A percentile compares a stretch with the other conserved stretches of the same genome.
Conservation (phyloP, 768 basidiomycete genomes). For the Hygrophorus pudorinus region DNA sequence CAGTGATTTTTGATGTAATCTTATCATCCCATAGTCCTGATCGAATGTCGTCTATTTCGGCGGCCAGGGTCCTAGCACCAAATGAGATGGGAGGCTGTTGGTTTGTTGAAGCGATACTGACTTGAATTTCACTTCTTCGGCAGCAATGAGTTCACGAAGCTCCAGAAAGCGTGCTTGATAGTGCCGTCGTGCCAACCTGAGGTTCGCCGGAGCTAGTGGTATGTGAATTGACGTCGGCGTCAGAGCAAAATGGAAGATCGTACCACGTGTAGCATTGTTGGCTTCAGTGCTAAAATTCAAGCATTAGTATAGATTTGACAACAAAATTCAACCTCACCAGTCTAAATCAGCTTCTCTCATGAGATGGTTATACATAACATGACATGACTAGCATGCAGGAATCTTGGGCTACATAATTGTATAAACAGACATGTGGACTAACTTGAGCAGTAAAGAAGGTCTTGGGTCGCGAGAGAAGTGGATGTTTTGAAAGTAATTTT, state of each 20-base stretch:
- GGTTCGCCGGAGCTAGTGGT: slow-evolving; percentile 47
- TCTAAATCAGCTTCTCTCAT: slow-evolving; percentile 62
- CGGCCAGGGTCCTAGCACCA: slow-evolving; percentile 41
- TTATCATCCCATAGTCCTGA: slow-evolving; percentile 53
- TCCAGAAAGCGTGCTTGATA: slow-evolving; percentile 64
- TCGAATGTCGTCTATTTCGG: slow-evolving; percentile 72
- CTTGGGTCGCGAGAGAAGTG: slow-evolving; percentile 53
- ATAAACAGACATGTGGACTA: slow-evolving; percentile 14
- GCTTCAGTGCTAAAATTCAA: slow-evolving; percentile 33
- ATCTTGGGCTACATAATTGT: slow-evolving; percentile 5
- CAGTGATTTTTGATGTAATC: slow-evolving; percentile 27
- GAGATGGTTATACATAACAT: slow-evolving; percentile 52
- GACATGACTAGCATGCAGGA: slow-evolving; percentile 44
- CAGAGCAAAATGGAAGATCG: slow-evolving; percentile 8
- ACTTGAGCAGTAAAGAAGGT: slow-evolving; percentile 65
- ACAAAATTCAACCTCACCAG: slow-evolving; percentile 31
- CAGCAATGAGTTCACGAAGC: slow-evolving; percentile 57
- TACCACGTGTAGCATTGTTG: slow-evolving; percentile 45
- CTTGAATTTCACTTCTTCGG: slow-evolving; percentile 77
- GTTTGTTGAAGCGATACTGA: slow-evolving; percentile 19
- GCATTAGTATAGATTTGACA: slow-evolving; percentile 2
- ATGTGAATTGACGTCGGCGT: slow-evolving; percentile 6
- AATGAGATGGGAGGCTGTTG: neutral
- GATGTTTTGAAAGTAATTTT: slow-evolving; percentile 57
- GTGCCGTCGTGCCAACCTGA: slow-evolving; percentile 64